phyloP scores from a whole-genome alignment of 192 early-diverging fungal genomes.

The Coemansia umbellata region DNA sequence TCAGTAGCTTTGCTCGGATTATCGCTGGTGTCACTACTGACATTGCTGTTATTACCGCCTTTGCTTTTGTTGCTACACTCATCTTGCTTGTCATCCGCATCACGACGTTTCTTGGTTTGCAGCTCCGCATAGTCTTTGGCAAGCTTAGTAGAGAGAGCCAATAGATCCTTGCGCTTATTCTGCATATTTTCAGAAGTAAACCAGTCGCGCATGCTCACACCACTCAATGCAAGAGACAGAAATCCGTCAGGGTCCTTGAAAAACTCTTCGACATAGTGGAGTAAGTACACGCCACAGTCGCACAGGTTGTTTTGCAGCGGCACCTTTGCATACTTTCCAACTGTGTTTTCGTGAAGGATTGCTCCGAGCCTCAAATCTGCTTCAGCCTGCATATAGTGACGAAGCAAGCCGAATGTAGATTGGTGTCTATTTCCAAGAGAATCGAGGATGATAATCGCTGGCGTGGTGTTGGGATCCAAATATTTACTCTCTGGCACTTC shows the following conservation, averaged over 20 bases:
- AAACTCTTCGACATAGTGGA: slow-evolving; percentile 75
- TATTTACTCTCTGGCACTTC: slow-evolving; percentile 17
- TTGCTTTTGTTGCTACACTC: neutral
- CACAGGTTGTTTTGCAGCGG: slow-evolving; percentile 74
- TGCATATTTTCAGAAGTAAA: slow-evolving; percentile 24
- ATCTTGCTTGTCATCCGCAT: neutral
- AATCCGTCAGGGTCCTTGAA: slow-evolving; percentile 48
- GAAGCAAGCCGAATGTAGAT: slow-evolving; percentile 33
- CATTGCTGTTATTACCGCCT: neutral
- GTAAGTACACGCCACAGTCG: slow-evolving; percentile 87
- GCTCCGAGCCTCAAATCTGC: slow-evolving; percentile 52
- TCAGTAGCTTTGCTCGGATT: too few relatives aligned
- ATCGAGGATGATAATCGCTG: slow-evolving; percentile 41
- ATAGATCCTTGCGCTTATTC: slow-evolving; percentile 32
- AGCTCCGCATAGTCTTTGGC: slow-evolving; percentile 5
- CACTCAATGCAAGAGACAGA: slow-evolving; percentile 17
- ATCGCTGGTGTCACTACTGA: neutral
- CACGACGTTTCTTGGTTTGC: neutral
- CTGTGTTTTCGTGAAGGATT: slow-evolving; percentile 16
- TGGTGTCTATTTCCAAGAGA: slow-evolving; percentile 45
- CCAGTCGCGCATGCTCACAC: slow-evolving; percentile 29
- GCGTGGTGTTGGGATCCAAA: slow-evolving; percentile 13
- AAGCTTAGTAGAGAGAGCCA: slow-evolving; percentile 21
- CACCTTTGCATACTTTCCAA: slow-evolving; percentile 62
- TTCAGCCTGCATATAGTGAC: slow-evolving; percentile 53